These are phyloP conservation scores for Onygenales sp. DNA, from an alignment of 2,329 filamentous ascomycete species.

Conservation along the genomic window DNA sequence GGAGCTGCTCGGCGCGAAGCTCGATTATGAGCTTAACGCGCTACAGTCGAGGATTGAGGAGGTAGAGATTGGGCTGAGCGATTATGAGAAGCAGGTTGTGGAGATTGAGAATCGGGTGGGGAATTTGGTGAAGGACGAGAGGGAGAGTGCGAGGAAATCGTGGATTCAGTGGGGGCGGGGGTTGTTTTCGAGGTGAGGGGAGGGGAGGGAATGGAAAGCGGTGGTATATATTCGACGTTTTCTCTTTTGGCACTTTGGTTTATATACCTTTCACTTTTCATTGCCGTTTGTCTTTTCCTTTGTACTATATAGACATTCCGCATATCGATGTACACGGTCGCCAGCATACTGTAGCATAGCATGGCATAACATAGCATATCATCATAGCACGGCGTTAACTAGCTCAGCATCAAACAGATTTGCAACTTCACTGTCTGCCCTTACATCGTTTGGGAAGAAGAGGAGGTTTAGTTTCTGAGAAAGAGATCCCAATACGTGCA, in stretches of 20 bases:
- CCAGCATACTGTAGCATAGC: too few species aligned
- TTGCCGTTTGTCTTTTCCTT: neutral
- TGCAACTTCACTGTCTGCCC: too few species aligned
- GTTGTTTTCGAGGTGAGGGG: slow-evolving; percentile 15
- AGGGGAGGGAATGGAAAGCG: neutral
- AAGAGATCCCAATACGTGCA: too few species aligned
- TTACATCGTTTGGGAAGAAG: too few species aligned
- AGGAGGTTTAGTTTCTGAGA: too few species aligned
- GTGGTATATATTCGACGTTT: slow-evolving; percentile 10
- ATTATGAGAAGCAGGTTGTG: slow-evolving; percentile 69
- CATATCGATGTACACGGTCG: too few species aligned
- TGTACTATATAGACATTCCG: too few species aligned
- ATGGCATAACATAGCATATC: neutral
- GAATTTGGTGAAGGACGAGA: slow-evolving; percentile 53
- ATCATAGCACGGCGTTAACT: neutral
- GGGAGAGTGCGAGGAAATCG: slow-evolving; percentile 42
- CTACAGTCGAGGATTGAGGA: slow-evolving; percentile 75
- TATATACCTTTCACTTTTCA: neutral
- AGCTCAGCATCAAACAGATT: neutral
- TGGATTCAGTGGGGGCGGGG: slow-evolving; percentile 48
- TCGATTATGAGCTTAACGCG: slow-evolving; percentile 84
- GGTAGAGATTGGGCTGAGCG: slow-evolving; percentile 69
- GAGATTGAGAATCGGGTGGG: slow-evolving; percentile 59
- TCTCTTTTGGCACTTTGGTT: slow-evolving; percentile 10
- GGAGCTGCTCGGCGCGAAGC: slow-evolving; percentile 68